Percentiles rank a stretch among this genome's conserved stretches.
These are phyloP conservation scores for Mortierella sp. DNA, from an alignment of 371 early-diverging fungal species.

Conservation along the genomic window DNA sequence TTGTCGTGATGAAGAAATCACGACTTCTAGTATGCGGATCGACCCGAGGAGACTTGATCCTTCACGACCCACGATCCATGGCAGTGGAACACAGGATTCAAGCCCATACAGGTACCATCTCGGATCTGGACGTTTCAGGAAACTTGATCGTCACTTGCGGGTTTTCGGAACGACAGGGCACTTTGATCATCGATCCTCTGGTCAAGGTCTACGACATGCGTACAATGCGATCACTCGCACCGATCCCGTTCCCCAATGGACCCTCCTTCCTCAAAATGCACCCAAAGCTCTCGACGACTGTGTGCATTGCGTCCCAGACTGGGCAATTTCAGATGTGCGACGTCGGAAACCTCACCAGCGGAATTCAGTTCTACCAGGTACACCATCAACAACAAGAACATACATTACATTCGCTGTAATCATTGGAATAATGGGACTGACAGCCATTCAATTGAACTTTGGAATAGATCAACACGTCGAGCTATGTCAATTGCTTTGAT, in stretches of 20 bases:
- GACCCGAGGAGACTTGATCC: slow-evolving; percentile 73
- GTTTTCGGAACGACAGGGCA: slow-evolving; percentile 77
- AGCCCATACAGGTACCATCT: slow-evolving; percentile 84
- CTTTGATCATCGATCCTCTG: slow-evolving; percentile 78
- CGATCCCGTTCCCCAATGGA: slow-evolving; percentile 80
- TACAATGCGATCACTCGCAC: slow-evolving; percentile 77
- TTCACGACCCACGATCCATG: slow-evolving; percentile 80
- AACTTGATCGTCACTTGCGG: slow-evolving; percentile 85
- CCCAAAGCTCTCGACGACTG: slow-evolving; percentile 76
- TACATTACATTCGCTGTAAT: neutral
- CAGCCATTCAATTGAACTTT: neutral
- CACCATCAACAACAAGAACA: neutral
- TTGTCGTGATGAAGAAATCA: slow-evolving; percentile 79
- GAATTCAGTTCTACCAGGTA: slow-evolving; percentile 78
- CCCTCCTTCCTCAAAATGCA: slow-evolving; percentile 82
- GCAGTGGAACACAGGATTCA: slow-evolving; percentile 78
- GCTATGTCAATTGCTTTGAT: slow-evolving; percentile 77
- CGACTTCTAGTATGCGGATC: slow-evolving; percentile 80
- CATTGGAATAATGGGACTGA: neutral
- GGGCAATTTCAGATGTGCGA: slow-evolving; percentile 85
- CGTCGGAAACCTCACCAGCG: slow-evolving; percentile 68
- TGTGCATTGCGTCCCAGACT: slow-evolving; percentile 77
- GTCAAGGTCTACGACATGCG: slow-evolving; percentile 91
- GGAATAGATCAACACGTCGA: slow-evolving; percentile 65
- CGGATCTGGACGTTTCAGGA: slow-evolving; percentile 83